A percentile compares a stretch with the other conserved stretches of the same genome.
Conservation (phyloP, 208 protist genomes). For the Leishmania aethiopica region DNA sequence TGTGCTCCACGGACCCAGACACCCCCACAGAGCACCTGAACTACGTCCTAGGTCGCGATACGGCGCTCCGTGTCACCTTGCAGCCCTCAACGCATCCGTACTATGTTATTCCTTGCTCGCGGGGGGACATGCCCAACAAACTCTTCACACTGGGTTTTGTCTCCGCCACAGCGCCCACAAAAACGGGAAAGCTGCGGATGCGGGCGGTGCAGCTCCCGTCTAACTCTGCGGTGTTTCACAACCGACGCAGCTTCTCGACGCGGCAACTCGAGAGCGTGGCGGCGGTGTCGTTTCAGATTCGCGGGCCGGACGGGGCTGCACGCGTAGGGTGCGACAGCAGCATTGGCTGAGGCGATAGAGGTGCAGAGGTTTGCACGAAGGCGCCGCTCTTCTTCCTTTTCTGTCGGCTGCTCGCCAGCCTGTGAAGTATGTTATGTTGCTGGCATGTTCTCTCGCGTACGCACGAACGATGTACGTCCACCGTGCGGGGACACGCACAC, state of each 20-base stretch:
- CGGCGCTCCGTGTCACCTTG: constrained; percentile 47
- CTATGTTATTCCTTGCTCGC: constrained; percentile 56
- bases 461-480: not conserved
- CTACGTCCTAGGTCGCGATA: constrained; percentile 52
- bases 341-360: not conserved
- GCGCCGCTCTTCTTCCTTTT: not conserved
- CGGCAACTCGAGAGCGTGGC: not conserved
- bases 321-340: constrained; percentile 12
- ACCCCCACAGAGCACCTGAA: constrained; percentile 36
- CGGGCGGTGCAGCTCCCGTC: constrained; percentile 32
- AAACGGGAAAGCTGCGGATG: constrained; percentile 35
- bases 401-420: not conserved
- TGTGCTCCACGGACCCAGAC: constrained; percentile 44
- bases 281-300: constrained; percentile 12
- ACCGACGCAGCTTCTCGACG: constrained; percentile 24
- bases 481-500: not conserved
- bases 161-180: constrained; percentile 25
- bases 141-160: constrained; percentile 46
- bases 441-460: too few species aligned
- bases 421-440: not conserved
- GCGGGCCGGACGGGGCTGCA: constrained; percentile 15
- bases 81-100: constrained; percentile 40
- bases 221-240: constrained; percentile 33
- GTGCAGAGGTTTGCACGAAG: not conserved
- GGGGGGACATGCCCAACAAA: constrained; percentile 29